phyloP scores from a whole-genome alignment of 2,329 filamentous ascomycete species.

The Ilyonectria mors-panacis region DNA sequence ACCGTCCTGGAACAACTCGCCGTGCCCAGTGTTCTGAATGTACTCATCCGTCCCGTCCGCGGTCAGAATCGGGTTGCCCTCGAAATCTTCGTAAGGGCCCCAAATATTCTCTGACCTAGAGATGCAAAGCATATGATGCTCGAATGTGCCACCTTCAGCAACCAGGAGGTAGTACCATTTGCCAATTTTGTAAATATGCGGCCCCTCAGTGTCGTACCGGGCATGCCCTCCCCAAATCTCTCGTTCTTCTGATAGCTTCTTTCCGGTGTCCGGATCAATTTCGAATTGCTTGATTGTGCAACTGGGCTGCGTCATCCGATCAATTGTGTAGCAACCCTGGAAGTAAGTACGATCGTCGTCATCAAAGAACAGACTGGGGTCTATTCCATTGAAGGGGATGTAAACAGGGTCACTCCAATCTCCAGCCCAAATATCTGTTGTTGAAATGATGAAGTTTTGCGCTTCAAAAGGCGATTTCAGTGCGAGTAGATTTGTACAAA shows the following conservation, averaged over 20 bases:
- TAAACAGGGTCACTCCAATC: slow-evolving; percentile 51
- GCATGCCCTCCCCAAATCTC: slow-evolving; percentile 39
- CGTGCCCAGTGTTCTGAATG: slow-evolving; percentile 45
- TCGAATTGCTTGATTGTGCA: slow-evolving; percentile 47
- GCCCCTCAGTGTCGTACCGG: slow-evolving; percentile 44
- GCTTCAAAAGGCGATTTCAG: slow-evolving; percentile 4
- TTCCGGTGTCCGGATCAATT: slow-evolving; percentile 40
- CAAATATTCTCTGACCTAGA: slow-evolving; percentile 42
- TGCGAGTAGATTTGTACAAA: slow-evolving; percentile 43
- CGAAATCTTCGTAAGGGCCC: slow-evolving; percentile 50
- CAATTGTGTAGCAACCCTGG: slow-evolving; percentile 36
- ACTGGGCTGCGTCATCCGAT: slow-evolving; percentile 21
- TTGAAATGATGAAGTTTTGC: slow-evolving; percentile 44
- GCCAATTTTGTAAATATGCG: slow-evolving; percentile 61
- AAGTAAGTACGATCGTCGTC: slow-evolving; percentile 52
- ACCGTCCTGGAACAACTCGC: slow-evolving; percentile 45
- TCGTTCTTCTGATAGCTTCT: slow-evolving; percentile 36
- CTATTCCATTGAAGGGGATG: slow-evolving; percentile 59
- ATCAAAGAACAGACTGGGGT: slow-evolving; percentile 61
- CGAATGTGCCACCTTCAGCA: slow-evolving; percentile 59
- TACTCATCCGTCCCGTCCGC: slow-evolving; percentile 38
- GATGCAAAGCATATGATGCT: slow-evolving; percentile 45
- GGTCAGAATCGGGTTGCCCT: slow-evolving; percentile 53
- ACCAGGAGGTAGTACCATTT: slow-evolving; percentile 61
- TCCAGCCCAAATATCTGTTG: slow-evolving; percentile 42